Conservation (phyloP, 495 filamentous ascomycete genomes). For the Hypoxylon rickii region DNA sequence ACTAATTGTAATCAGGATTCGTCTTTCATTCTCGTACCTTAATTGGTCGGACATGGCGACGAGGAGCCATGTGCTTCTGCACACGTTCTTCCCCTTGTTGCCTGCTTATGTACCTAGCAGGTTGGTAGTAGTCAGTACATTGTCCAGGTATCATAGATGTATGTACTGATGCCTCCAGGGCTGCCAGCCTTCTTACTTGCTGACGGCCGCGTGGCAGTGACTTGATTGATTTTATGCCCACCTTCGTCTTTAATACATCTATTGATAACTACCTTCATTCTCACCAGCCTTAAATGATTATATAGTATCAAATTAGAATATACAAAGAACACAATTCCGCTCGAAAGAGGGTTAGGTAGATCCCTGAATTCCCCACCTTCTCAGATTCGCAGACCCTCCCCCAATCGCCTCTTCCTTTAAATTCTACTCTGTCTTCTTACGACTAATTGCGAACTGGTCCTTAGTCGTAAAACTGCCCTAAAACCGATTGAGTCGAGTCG, state of each 20-base stretch:
- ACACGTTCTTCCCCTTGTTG: not conserved
- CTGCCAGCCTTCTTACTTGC: not conserved
- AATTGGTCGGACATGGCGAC: no score
- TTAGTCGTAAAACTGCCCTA: no score
- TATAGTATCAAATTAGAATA: no score
- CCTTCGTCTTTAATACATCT: not conserved
- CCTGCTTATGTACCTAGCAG: not conserved
- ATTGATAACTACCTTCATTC: not conserved
- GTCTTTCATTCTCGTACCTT: not conserved
- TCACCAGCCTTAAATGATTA: slow-evolving; percentile 15
- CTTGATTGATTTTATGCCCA: no score
- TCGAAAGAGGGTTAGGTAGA: slow-evolving; percentile 12
- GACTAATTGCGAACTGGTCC: no score
- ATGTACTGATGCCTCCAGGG: no score
- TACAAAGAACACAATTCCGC: slow-evolving; percentile 7
- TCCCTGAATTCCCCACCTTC: not conserved
- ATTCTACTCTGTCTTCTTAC: slow-evolving; percentile 5
- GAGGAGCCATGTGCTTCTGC: no score
- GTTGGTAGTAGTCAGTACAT: no score
- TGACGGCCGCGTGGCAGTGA: not conserved
- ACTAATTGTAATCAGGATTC: not conserved
- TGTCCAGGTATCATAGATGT: no score
- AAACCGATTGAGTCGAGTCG: no score
- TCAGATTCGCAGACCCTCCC: no score
- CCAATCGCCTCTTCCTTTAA: not conserved